Base-by-base conservation (phyloP, 495 filamentous ascomycete genomes). In the Evansstolkia leycettana region DNA sequence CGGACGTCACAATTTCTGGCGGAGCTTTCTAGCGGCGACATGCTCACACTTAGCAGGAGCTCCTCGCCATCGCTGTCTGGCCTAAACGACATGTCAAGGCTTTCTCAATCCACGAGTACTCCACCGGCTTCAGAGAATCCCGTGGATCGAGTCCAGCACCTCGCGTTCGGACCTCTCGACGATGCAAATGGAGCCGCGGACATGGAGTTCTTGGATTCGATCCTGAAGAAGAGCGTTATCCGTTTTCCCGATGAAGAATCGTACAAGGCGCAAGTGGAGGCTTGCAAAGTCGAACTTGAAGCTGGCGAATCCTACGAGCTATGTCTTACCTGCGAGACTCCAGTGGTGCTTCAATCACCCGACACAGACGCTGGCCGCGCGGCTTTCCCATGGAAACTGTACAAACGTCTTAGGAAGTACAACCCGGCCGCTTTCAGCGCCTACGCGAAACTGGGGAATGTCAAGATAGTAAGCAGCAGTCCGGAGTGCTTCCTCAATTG, bases 271-370 rank as follows among this genome's bases (percentile, higher is more conserved):
- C 75, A 80, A 48, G 75, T 95, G 15, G 57, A 57, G n/a, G 42
- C 55, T 14, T 90, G 84, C 48, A 79, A 92, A 46, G 65, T 70
- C 11, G 67, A 71, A 42, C 80, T 98, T 36, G 64, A 73, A 5
- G 66, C 73, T 0, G 90, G 90, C 2, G 75, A 94, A 32, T 92
- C 87, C 2, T 98, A 98, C 57, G 90, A 98, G 51, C 71, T 98
- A 13, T 95, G 89, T 47, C 70, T 95, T 1, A 94, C 86, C 0
- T 74, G 74, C 16, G 75, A 84, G 46, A 84, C 82, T 4, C 63
- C 55, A 16, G 67, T 92, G 38, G 66, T 58, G n/a, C 37, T 71
- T 18, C 60, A 58, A 5, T 38, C 47, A 12, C 34, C 45, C 7
- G 10, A 32, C n/a, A 41, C 36, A 10, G 35, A 53, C n/a, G 39